These are phyloP conservation scores for Ustilago tritici DNA, from an alignment of 1,284 basidiomycete species.

Conservation along the genomic window DNA sequence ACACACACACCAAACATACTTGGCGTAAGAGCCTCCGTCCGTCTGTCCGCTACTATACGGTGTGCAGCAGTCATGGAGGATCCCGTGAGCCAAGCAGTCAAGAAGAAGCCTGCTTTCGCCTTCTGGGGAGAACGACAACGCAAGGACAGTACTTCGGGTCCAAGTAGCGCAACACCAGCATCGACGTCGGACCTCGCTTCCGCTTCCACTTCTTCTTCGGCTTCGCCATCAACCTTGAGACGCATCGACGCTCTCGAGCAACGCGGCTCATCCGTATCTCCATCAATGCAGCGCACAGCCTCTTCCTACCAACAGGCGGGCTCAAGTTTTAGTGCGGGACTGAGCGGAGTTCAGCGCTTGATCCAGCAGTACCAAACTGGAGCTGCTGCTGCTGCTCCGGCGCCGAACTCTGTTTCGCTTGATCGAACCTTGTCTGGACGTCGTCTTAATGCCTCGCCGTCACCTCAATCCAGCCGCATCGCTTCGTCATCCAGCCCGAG, in stretches of 20 bases:
- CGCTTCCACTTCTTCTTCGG: constrained; percentile 1
- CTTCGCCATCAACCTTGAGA: constrained; percentile 17
- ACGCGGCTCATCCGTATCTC: constrained; percentile 9
- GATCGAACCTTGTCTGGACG: constrained; percentile 18
- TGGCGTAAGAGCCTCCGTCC: not conserved
- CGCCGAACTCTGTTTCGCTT: constrained; percentile 14
- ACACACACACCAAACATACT: not conserved
- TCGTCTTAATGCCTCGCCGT: constrained; percentile 8
- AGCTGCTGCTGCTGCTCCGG: constrained; percentile 4
- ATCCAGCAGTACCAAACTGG: constrained; percentile 44
- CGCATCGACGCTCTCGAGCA: constrained; percentile 19
- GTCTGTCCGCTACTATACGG: not conserved
- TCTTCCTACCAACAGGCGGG: constrained; percentile 7
- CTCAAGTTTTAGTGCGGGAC: not conserved
- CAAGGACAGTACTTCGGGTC: constrained; percentile 19
- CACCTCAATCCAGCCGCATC: constrained; percentile 9
- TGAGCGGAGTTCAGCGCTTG: constrained; percentile 42
- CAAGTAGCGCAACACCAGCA: constrained; percentile 10
- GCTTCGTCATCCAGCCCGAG: constrained; percentile 1
- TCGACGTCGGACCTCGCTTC: not conserved
- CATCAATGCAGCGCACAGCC: constrained; percentile 15
- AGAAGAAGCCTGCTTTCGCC: constrained; percentile 47
- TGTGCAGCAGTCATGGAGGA: constrained; percentile 36
- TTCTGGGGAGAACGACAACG: constrained; percentile 44
- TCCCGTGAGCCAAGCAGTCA: constrained; percentile 23